Evolutionary conservation across 2,329 filamentous ascomycete species (phyloP).

Genomic region (Plenodomus lindquistii): DNA sequence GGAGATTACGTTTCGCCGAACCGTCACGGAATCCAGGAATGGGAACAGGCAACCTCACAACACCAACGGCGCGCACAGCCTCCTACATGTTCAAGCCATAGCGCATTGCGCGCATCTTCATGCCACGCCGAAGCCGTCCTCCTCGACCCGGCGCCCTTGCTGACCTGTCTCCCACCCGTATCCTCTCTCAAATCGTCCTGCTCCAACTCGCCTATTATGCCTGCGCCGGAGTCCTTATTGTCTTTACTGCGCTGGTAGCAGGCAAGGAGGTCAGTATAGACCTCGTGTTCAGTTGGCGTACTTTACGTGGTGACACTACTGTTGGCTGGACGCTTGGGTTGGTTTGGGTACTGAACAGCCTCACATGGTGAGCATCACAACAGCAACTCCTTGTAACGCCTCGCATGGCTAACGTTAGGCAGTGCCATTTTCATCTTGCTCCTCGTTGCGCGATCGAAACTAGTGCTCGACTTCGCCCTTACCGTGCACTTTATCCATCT

Average conservation of each 20-base stretch:
- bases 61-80: slow-evolving; percentile 6
- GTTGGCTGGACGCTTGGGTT: slow-evolving; percentile 70
- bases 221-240: slow-evolving; percentile 63
- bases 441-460: slow-evolving; percentile 84
- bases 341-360: slow-evolving; percentile 68
- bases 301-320: slow-evolving; percentile 67
- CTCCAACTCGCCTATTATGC: slow-evolving; percentile 69
- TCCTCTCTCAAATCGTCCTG: slow-evolving; percentile 67
- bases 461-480: slow-evolving; percentile 91
- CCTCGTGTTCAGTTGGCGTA: slow-evolving; percentile 66
- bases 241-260: slow-evolving; percentile 69
- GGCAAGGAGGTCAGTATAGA: slow-evolving; percentile 63
- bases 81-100: slow-evolving; percentile 23
- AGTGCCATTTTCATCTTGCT: slow-evolving; percentile 84
- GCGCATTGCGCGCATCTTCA: slow-evolving; percentile 35
- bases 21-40: slow-evolving; percentile 9
- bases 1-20: slow-evolving; percentile 22
- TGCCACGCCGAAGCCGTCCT: slow-evolving; percentile 63
- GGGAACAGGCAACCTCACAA: slow-evolving; percentile 21
- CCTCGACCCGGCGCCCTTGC: slow-evolving; percentile 68
- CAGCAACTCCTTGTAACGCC: background rate
- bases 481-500: slow-evolving; percentile 87
- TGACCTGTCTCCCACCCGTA: slow-evolving; percentile 68
- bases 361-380: slow-evolving; percentile 60
- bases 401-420: slow-evolving; percentile 19